These are phyloP conservation scores for Fusarium kyushuense DNA, from an alignment of 2,329 filamentous ascomycete genomes.

Conservation along the genomic window DNA sequence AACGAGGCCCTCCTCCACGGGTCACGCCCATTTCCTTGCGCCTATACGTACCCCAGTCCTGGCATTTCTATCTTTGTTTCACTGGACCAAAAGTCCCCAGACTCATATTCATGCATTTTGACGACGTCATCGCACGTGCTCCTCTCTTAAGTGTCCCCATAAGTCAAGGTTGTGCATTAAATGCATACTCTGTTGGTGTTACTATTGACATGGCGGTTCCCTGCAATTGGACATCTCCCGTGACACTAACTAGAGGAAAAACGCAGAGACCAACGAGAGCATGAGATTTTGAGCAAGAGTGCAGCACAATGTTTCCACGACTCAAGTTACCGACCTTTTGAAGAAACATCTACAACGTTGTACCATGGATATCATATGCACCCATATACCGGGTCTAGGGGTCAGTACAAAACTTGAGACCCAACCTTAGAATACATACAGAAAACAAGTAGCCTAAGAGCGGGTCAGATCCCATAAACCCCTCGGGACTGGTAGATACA, in stretches of 20 bases:
- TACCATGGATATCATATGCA: not conserved
- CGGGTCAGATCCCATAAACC: not conserved
- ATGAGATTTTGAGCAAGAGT: not conserved
- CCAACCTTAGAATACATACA: not conserved
- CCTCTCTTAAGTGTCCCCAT: slow-evolving; percentile 31
- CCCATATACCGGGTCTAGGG: not conserved
- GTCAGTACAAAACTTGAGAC: not conserved
- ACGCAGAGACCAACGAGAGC: not conserved
- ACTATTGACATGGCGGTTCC: not conserved
- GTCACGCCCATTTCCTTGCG: slow-evolving; percentile 16
- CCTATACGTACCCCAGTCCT: slow-evolving; percentile 29
- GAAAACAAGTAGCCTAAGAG: not conserved
- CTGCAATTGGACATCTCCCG: slow-evolving; percentile 5
- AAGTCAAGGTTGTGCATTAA: slow-evolving; percentile 24
- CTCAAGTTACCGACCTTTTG: not conserved
- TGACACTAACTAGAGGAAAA: not conserved
- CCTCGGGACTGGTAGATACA: not conserved
- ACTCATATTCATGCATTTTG: slow-evolving; percentile 32
- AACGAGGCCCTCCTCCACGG: slow-evolving; percentile 26
- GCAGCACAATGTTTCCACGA: not conserved
- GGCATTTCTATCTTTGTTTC: slow-evolving; percentile 30
- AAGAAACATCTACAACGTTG: not conserved
- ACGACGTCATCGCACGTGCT: slow-evolving; percentile 39
- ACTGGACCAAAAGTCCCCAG: slow-evolving; percentile 13
- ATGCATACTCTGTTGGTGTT: not conserved